phyloP scores from a whole-genome alignment of 2,329 filamentous ascomycete species.

The Diaporthe sp. region DNA sequence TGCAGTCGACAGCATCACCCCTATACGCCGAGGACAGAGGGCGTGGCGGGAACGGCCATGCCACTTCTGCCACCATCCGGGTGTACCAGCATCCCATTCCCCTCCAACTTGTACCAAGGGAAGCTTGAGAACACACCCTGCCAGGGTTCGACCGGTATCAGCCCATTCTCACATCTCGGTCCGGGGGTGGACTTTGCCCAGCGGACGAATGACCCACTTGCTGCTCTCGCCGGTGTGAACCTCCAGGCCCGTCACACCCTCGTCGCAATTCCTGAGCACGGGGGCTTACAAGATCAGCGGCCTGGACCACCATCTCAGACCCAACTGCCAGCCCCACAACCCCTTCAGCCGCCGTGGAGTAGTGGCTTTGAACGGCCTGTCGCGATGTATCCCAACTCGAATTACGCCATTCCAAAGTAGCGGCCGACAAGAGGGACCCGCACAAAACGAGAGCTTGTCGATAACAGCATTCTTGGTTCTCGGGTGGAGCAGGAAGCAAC shows the following conservation, averaged over 20 bases:
- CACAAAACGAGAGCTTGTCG: background rate
- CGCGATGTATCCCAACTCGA: background rate
- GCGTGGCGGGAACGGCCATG: background rate
- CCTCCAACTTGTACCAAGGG: background rate
- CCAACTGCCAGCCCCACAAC: background rate
- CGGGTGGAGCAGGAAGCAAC: too few species aligned
- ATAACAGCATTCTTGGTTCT: background rate
- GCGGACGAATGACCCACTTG: background rate
- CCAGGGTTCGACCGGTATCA: background rate
- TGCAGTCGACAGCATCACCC: constrained; percentile 20
- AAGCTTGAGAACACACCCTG: background rate
- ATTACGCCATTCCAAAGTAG: background rate
- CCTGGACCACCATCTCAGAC: background rate
- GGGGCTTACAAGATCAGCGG: background rate
- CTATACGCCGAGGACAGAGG: background rate
- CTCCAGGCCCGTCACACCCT: background rate
- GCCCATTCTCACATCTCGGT: background rate
- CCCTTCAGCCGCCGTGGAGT: constrained; percentile 4
- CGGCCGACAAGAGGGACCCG: too few species aligned
- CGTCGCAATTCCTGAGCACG: constrained; percentile 9
- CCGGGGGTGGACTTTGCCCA: background rate
- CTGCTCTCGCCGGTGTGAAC: background rate
- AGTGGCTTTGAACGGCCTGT: background rate
- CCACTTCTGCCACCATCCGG: background rate
- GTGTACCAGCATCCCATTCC: background rate